Percentiles rank a stretch among this genome's conserved stretches.
phyloP scores from a whole-genome alignment of 108 stramenopile genomes.

The Cyclotella atomus region DNA sequence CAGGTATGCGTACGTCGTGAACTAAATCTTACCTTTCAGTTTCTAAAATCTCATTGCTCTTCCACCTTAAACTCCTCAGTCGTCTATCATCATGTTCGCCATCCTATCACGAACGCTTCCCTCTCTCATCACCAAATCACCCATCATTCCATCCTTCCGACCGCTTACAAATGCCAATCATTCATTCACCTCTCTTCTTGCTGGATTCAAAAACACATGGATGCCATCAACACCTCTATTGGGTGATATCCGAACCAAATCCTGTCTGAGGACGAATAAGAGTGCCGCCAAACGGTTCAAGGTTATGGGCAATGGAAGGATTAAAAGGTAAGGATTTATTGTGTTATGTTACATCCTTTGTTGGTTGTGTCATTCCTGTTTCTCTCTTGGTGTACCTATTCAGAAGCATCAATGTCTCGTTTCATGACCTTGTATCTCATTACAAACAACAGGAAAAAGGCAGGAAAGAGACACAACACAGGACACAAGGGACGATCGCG shows the following conservation, averaged over 20 bases:
- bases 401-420: too few species aligned
- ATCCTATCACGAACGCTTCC: conserved; percentile 23
- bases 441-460: conserved; percentile 47
- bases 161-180: too few species aligned
- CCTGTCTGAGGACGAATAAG: conserved; percentile 70
- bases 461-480: conserved; percentile 78
- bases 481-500: conserved; percentile 73
- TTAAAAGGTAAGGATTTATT: conserved; percentile 66
- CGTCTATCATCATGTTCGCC: conserved; percentile 32
- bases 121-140: neutral
- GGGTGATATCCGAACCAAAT: conserved; percentile 46
- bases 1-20: too few species aligned
- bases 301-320: conserved; percentile 70
- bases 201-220: neutral
- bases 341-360: too few species aligned
- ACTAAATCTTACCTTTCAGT: too few species aligned
- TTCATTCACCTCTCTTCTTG: neutral
- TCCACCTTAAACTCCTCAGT: too few species aligned
- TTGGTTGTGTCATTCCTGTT: too few species aligned
- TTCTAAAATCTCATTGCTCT: too few species aligned
- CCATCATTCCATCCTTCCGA: too few species aligned
- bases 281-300: conserved; percentile 77
- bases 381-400: too few species aligned
- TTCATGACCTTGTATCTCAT: conserved; percentile 12
- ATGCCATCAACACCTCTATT: conserved; percentile 1